phyloP scores from a whole-genome alignment of 2,329 filamentous ascomycete species.

The Tolypocladium sp. region DNA sequence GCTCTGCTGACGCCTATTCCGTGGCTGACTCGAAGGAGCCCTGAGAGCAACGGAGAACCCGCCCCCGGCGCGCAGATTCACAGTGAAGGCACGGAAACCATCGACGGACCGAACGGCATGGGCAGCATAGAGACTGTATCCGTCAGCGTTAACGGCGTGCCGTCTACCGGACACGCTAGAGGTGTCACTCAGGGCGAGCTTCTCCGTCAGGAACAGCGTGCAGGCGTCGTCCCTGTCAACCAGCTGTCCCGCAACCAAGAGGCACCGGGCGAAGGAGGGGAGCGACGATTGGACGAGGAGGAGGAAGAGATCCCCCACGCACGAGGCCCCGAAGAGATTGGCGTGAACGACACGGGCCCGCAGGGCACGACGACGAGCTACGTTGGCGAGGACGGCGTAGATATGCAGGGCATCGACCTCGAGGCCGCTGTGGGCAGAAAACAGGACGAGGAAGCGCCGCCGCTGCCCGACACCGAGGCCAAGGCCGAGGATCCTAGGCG shows the following conservation, averaged over 20 bases:
- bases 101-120: constrained; percentile 70
- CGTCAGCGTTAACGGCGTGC: constrained; percentile 62
- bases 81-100: constrained; percentile 70
- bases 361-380: constrained; percentile 40
- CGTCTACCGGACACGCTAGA: constrained; percentile 38
- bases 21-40: constrained; percentile 54
- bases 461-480: constrained; percentile 9
- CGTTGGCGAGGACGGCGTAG: constrained; percentile 30
- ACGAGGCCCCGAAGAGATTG: constrained; percentile 75
- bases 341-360: constrained; percentile 77
- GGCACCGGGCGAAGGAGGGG: constrained; percentile 8
- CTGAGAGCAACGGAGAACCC: constrained; percentile 16
- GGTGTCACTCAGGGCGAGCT: constrained; percentile 78
- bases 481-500: constrained; percentile 15
- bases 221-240: constrained; percentile 64
- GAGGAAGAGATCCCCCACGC: constrained; percentile 67
- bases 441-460: constrained; percentile 14
- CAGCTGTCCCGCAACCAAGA: constrained; percentile 41
- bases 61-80: constrained; percentile 36
- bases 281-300: constrained; percentile 32
- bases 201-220: constrained; percentile 76
- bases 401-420: constrained; percentile 48
- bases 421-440: constrained; percentile 53
- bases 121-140: constrained; percentile 75
- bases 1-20: constrained; percentile 89